Evolutionary conservation across 2,329 filamentous ascomycete genomes (phyloP).

Genomic region (Ilyonectria mors-panacis): DNA sequence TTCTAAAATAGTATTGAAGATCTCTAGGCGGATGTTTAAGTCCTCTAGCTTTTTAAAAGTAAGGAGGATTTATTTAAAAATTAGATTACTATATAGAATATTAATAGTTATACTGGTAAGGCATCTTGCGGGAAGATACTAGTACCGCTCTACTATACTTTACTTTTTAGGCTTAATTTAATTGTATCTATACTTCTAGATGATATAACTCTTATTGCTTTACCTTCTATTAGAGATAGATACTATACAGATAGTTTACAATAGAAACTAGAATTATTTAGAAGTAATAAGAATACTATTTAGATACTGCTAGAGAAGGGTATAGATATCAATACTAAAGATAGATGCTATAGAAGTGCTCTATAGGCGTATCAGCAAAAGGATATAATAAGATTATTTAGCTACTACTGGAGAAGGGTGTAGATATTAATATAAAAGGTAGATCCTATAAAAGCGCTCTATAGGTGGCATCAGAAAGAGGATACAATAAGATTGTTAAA

Average conservation of each 20-base stretch:
- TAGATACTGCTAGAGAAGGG: too few species aligned
- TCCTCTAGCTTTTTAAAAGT: slow-evolving; percentile 1
- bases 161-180: slow-evolving; percentile 5
- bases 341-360: too few species aligned
- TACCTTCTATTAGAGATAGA: background rate
- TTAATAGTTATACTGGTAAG: background rate
- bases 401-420: too few species aligned
- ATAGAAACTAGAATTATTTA: too few species aligned
- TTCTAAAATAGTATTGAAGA: background rate
- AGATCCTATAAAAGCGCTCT: slow-evolving; percentile 3
- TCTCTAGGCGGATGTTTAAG: background rate
- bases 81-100: background rate
- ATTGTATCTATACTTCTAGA: background rate
- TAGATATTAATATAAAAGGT: background rate
- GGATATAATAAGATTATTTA: too few species aligned
- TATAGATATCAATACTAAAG: too few species aligned
- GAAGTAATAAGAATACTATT: too few species aligned
- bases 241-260: too few species aligned
- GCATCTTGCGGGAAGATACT: background rate
- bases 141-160: slow-evolving; percentile 8
- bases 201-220: background rate
- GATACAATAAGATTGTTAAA: background rate
- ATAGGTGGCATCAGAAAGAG: background rate
- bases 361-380: too few species aligned
- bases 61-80: background rate